Base-by-base conservation (phyloP, 306 rosid species). In the Acacia melanoxylon region DNA sequence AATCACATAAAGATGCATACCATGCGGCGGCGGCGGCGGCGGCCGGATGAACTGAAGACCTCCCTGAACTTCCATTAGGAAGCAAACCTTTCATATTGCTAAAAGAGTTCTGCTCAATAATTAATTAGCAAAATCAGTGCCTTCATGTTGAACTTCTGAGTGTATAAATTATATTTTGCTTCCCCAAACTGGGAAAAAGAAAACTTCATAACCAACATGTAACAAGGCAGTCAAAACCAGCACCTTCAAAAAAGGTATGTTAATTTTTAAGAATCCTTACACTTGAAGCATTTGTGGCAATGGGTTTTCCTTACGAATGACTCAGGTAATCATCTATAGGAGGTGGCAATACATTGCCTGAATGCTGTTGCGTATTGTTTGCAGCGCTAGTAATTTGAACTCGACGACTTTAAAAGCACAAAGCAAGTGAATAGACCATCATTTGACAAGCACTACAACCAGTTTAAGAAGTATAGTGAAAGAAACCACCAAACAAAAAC, bases 371-470 rank as follows among this genome's bases (percentile, higher is more conserved):
- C 89, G 89, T 78, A 83, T 83, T 89, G 90, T 83, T 82, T 78
- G 89, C 78, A 45, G 89, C 86, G 81, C 98, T 98, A 45, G 98
- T 89, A 80, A 90, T 88, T 87, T 95, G 95, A 82, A 95, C 93
- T 40, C 92, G 89, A 87, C 88, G 89, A 90, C 98, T 95, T 91
- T 71, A 76, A 88, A 88, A n/a, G 52, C 52, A 48, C 52, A 48
- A 48, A 48, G 19, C 19, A 48, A 48, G 52, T 48, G 52, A 48
- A 48, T 48, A 48, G 52, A 48, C 52, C 52, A 48, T 48, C 52
- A 10, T 48, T 48, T 12, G 52, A 48, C 16, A 48, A 48, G 16
- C 52, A 14, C 52, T 12, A 48, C 52, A 48, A 48, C 14, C 52
- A 14, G 6, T 48, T 48, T 14, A 48, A 48, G 52, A 48, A 48